phyloP scores from a whole-genome alignment of 257 asterid species.

The Fraxinus cuspidata region DNA sequence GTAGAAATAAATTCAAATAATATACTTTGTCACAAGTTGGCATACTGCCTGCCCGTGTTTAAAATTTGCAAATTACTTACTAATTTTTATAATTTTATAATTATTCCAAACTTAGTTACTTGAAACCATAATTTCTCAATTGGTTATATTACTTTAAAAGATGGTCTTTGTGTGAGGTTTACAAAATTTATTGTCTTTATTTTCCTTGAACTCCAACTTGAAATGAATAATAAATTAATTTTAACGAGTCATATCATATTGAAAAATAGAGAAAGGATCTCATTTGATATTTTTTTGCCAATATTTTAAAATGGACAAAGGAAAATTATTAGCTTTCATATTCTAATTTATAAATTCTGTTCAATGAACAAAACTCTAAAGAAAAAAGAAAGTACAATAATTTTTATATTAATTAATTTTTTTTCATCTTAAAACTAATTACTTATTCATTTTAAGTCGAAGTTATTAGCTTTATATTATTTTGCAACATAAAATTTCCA shows the following conservation, averaged over 20 bases:
- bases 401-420: not conserved
- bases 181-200: not conserved
- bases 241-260: not conserved
- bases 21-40: not conserved
- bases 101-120: not conserved
- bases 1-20: not conserved
- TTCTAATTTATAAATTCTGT: not conserved
- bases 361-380: not conserved
- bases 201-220: not conserved
- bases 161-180: not conserved
- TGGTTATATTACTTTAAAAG: not conserved
- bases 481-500: not conserved
- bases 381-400: not conserved
- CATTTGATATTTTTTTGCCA: not conserved
- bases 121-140: not conserved
- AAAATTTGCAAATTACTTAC: not conserved
- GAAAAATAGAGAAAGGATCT: not conserved
- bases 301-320: not conserved
- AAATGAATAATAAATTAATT: not conserved
- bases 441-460: not conserved
- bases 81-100: not conserved
- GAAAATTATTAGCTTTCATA: not conserved
- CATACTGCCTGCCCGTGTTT: not conserved
- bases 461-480: not conserved
- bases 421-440: not conserved